Evolutionary conservation across 139 green algal genomes (phyloP), one percentile per base, ranked within the genome.

Genomic region (Astrephomene gubernaculifera): DNA sequence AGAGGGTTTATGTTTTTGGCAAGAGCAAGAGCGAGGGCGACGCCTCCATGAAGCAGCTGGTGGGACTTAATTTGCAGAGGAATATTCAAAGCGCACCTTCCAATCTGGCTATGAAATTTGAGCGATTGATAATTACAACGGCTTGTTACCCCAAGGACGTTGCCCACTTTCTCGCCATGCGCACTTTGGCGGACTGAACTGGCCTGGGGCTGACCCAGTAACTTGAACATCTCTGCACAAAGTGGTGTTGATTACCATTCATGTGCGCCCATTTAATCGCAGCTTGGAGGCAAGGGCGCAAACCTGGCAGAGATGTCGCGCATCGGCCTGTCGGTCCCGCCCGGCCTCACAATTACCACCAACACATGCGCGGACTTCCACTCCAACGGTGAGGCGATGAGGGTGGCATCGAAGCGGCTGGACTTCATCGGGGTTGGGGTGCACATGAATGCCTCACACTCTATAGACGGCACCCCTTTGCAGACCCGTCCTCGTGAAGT

Each of bases 281-380:
- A 93, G 90, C 88, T 98, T 1, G 95, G 96, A 54, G 96, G 95
- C 75, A 98, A 98, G 88, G 96, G 96, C 33, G 96, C 96, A 41
- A 98, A 98, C 85, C 87, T 99, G 22, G 96, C 92, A 10, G 95
- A 98, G 89, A 98, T 99, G 96, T 90, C 92, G 1, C 70, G 71
- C 35, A 91, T 97, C 27, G 96, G 96, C 70, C 90, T 99, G 4
- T 94, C 92, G 60, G 95, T 99, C 41, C 96, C 96, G 0, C 93
- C 96, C 38, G 96, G 96, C 81, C 89, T 98, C 71, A 98, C 95
- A 49, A 96, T 99, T 88, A 97, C 94, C 36, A 99, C 96, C 8
- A 89, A 94, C 44, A 92, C 94, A 5, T 99, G 96, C 90, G 67
- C 87, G n/a, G 82, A 95, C 69, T 98, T 94, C 82, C 84, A 96